A percentile compares a stretch with the other conserved stretches of the same genome.
phyloP scores from a whole-genome alignment of 129 eudicot species.

The Solidago caesia region DNA sequence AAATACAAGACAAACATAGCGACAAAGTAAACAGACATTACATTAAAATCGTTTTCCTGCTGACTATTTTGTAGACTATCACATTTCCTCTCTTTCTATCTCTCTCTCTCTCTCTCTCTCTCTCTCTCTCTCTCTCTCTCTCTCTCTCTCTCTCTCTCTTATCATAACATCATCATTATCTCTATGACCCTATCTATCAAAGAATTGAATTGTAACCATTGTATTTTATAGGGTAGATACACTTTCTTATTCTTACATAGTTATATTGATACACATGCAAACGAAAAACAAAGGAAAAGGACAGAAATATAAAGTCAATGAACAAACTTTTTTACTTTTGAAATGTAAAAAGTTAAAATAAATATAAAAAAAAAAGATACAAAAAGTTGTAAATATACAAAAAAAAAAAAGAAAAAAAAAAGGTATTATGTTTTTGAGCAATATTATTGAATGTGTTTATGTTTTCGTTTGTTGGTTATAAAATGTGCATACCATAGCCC shows the following conservation, averaged over 20 bases:
- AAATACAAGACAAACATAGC: conserved; percentile 40
- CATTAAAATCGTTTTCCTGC: conserved; percentile 47
- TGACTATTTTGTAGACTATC: conserved; percentile 45
- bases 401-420: neutral
- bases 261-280: conserved; percentile 18
- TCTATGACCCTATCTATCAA: conserved; percentile 17
- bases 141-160: conserved; percentile 33
- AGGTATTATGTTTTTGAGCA: neutral
- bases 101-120: no score
- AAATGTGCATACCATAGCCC: neutral
- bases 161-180: conserved; percentile 87
- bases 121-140: no score
- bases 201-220: conserved; percentile 40
- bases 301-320: conserved; percentile 14
- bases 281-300: conserved; percentile 9
- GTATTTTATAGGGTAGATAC: conserved; percentile 43
- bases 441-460: conserved; percentile 1
- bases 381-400: neutral
- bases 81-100: conserved; percentile 18
- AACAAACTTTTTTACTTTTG: neutral
- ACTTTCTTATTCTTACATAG: conserved; percentile 1
- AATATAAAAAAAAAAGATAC: neutral
- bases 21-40: conserved; percentile 44
- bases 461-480: no score
- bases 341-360: neutral